Evolutionary conservation across 179 eudicot genomes (phyloP), one percentile per base, ranked within the genome.

Genomic region (Patellifolia procumbens): DNA sequence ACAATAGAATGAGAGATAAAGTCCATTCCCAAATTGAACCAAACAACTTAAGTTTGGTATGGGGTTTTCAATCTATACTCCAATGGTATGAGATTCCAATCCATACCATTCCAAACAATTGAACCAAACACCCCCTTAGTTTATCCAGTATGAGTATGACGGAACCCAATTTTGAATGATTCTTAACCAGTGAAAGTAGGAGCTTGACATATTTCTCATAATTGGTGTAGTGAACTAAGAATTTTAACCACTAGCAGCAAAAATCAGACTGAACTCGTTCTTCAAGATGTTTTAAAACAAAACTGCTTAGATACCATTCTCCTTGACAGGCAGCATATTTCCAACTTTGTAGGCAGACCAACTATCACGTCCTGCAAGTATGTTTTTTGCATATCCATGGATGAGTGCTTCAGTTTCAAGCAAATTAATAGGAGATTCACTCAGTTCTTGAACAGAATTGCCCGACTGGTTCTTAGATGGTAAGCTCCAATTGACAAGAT

Each of bases 261-360:
- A 81, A 28, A 73, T 81, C 75, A 78, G 97, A 91, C 42, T 82
- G 78, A 80, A 83, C 89, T 53, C 51, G 75, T 24, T 76, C 62
- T 49, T 42, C 76, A 28, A 95, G 86, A 56, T 85, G 78, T 60
- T 87, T 84, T 73, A 93, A 93, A 58, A 90, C 81, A 75, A 83
- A 80, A 56, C 87, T 81, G 82, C 92, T 91, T 60, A 86, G 78
- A 70, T 68, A 83, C 97, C 95, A 92, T 26, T 80, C 87, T 39
- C 97, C 99, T 59, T 78, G 81, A 82, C 86, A 86, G 48, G 85
- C 86, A 71, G 99, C 97, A 89, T 60, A 74, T 82, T 90, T 72
- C 89, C 99, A 76, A 86, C 86, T 74, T 81, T 88, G 74, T 95
- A 95, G 72, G 90, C 89, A 64, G 67, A 77, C 99, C 99, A 95